These are phyloP conservation scores for Fusarium burgessii DNA, from an alignment of 2,329 filamentous ascomycete genomes.

Conservation along the genomic window DNA sequence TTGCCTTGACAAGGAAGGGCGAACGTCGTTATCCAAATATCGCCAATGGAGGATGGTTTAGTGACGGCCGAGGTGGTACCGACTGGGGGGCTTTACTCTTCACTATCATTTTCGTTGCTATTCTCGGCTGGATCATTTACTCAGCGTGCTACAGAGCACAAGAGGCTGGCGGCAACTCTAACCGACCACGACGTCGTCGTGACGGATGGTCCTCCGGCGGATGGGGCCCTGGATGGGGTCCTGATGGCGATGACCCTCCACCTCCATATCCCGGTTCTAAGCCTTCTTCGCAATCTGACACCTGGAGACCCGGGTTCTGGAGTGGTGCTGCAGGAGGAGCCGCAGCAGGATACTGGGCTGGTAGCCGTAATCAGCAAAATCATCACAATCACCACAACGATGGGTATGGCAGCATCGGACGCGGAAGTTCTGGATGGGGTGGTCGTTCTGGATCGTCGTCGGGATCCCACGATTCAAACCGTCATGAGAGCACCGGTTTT, in stretches of 20 bases:
- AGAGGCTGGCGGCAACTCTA: conserved; percentile 15
- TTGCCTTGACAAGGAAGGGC: conserved; percentile 82
- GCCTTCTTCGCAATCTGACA: conserved; percentile 51
- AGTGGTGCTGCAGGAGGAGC: conserved; percentile 74
- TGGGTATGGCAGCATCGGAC: conserved; percentile 52
- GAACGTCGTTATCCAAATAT: conserved; percentile 75
- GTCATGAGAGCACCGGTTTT: conserved; percentile 78
- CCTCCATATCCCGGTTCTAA: conserved; percentile 60
- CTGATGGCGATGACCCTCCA: conserved; percentile 64
- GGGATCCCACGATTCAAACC: conserved; percentile 56
- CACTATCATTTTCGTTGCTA: conserved; percentile 69
- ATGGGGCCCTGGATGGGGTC: conserved; percentile 54
- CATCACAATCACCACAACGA: conserved; percentile 45
- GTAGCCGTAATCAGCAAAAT: conserved; percentile 55
- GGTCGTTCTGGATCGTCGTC: conserved; percentile 51
- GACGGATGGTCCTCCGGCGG: conserved; percentile 53
- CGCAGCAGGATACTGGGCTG: conserved; percentile 75
- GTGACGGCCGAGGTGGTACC: conserved; percentile 46
- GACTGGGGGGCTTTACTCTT: conserved; percentile 64
- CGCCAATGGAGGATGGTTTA: conserved; percentile 54
- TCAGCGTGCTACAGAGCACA: conserved; percentile 56
- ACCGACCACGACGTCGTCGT: conserved; percentile 26
- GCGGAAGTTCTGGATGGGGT: conserved; percentile 50
- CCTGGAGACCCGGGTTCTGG: conserved; percentile 83
- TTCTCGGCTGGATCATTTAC: conserved; percentile 73